A percentile compares a stretch with the other conserved stretches of the same genome.
These are phyloP conservation scores for Solanum chiquidenum DNA, from an alignment of 257 asterid species.

Conservation along the genomic window DNA sequence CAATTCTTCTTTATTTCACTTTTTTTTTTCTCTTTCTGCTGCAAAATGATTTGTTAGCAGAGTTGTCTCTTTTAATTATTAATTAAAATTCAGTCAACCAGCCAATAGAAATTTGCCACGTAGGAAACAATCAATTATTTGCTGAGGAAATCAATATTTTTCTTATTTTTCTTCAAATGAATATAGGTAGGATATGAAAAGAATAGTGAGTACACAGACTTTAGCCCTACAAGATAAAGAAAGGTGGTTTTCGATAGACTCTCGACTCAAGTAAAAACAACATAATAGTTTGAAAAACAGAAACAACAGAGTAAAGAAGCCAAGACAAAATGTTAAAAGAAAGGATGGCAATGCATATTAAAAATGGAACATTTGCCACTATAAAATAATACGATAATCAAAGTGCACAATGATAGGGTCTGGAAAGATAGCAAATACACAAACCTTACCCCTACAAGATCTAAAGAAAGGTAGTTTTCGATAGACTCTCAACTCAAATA, in stretches of 20 bases:
- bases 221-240: not conserved
- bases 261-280: not conserved
- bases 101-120: not conserved
- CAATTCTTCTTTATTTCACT: not conserved
- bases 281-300: too few species aligned
- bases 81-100: not conserved
- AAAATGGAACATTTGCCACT: too few species aligned
- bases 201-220: not conserved
- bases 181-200: not conserved
- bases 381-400: too few species aligned
- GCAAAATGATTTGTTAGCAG: not conserved
- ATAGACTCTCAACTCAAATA: not conserved
- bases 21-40: not conserved
- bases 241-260: not conserved
- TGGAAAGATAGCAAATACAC: too few species aligned
- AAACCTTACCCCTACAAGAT: not conserved
- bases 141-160: not conserved
- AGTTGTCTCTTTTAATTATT: not conserved
- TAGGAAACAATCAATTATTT: not conserved
- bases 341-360: not conserved
- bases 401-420: not conserved
- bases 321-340: too few species aligned
- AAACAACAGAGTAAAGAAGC: not conserved
- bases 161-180: not conserved
- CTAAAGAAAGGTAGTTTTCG: too few species aligned